Evolutionary conservation across 1,139 yeast species (phyloP), one percentile per base, ranked within the genome.

Genomic region (Komagataea norvegica): DNA sequence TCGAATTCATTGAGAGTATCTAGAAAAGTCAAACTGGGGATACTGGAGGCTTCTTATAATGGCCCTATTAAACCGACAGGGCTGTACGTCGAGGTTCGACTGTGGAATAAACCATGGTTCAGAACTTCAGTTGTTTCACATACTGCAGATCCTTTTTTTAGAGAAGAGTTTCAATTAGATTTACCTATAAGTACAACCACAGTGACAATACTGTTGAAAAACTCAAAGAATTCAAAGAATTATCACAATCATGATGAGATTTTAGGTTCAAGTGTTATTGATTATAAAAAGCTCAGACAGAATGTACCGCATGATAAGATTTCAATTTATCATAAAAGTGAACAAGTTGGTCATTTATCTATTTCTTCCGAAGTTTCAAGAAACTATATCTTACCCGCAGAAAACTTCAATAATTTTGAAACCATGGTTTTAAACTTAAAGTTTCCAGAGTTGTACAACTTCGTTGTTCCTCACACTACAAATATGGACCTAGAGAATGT

Each of bases 101-200:
- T 80, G 61, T 81, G 88, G 87, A 78, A 74, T 6, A 64, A 71
- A 19, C 76, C 81, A 0, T 79, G 86, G 85, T 79, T 79, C 30
- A 65, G 81, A 49, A 80, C 89, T 0, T 79, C 87, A 0, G 60
- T 71, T 16, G 84, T 80, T 0, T 59, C 64, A 26, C 65, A 67
- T 14, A 42, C 72, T 0, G 51, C 56, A 9, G 67, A 70, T 41
- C 84, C 86, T 4, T 83, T 83, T 54, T 83, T 89, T 85, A 78
- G 83, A 54, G 89, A 83, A 51, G 72, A 68, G 31, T 77, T 79
- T 50, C 60, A 70, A 3, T 61, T 84, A 9, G 75, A 77, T 38
- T 63, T 79, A 21, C 67, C 85, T 0, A 65, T 79, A 13, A 67
- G 71, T 34, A 70, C 81, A 1, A 74, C 72, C 42, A 66, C 68